Base-by-base conservation (phyloP, 495 filamentous ascomycete genomes). In the Xylaria grammica region DNA sequence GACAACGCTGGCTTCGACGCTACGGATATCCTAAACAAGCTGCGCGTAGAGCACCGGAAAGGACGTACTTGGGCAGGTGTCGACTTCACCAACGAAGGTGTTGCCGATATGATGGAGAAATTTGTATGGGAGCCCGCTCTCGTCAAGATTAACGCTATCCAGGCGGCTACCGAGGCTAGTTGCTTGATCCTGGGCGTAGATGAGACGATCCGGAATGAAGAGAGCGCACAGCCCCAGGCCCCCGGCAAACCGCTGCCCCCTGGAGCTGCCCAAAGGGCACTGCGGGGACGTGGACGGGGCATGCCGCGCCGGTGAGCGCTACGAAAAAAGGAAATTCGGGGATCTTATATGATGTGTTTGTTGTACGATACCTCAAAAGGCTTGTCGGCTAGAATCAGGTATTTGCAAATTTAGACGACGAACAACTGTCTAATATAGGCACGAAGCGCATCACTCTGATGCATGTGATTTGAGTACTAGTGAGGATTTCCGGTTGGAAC, bases 1-100 rank as follows among this genome's bases (percentile, higher is more conserved):
- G 95, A 99, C 80, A 99, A 99, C 71, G 95, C 95, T 44, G 95
- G 95, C 60, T 97, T 99, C 76, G 95, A 99, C 70, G 93, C 95
- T 17, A 98, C 95, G 53, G 96, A 99, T 75, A 96, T 99, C 65
- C 86, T 99, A 50, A 99, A 97, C 79, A 88, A 90, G 55, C 83
- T 99, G 67, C 90, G 95, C 44, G 95, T 97, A 66, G 94, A 97
- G 84, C 95, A 99, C 80, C 83, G 90, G 67, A 92, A 92, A 78
- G 91, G 92, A 59, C 91, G 91, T 74, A 86, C 85, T 46, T 99
- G 95, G 95, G 93, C 92, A 30, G 95, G 95, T 72, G 93, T 99
- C 22, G 95, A 99, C 81, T 97, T 99, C 72, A 83, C 86, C 45
- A 87, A 93, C 72, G 95, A 98, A 80, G 93, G 92, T 57, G 89